Evolutionary conservation across 495 filamentous ascomycete genomes (phyloP).

Genomic region (Tuber microsphaerosporum): DNA sequence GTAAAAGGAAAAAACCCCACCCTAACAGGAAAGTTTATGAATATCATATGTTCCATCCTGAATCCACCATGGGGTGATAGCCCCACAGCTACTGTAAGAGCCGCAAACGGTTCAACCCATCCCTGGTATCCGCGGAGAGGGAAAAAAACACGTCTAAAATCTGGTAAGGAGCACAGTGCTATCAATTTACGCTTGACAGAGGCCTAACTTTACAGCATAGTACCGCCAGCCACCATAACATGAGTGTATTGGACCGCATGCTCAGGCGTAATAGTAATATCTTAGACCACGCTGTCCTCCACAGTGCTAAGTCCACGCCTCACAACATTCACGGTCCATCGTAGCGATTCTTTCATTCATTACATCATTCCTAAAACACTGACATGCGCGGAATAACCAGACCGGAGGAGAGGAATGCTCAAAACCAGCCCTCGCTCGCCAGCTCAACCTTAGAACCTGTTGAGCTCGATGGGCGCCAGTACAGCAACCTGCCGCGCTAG

Average conservation of each 20-base stretch:
- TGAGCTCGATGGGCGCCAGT: background rate
- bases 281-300: background rate
- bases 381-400: background rate
- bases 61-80: background rate
- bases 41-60: no score
- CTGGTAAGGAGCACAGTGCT: background rate
- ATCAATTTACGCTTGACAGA: background rate
- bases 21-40: no score
- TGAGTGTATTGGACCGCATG: background rate
- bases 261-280: background rate
- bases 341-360: background rate
- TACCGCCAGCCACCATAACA: background rate
- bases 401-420: background rate
- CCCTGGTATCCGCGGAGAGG: background rate
- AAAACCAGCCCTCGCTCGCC: background rate
- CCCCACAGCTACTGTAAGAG: background rate
- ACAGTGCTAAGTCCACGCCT: background rate
- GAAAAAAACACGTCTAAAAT: background rate
- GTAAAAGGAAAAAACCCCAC: no score
- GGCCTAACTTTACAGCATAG: background rate
- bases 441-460: background rate
- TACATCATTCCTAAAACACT: background rate
- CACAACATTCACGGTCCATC: background rate
- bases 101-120: background rate
- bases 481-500: background rate